Evolutionary conservation across 1,284 basidiomycete species (phyloP).

Genomic region (Fomitopsis schrenkii): DNA sequence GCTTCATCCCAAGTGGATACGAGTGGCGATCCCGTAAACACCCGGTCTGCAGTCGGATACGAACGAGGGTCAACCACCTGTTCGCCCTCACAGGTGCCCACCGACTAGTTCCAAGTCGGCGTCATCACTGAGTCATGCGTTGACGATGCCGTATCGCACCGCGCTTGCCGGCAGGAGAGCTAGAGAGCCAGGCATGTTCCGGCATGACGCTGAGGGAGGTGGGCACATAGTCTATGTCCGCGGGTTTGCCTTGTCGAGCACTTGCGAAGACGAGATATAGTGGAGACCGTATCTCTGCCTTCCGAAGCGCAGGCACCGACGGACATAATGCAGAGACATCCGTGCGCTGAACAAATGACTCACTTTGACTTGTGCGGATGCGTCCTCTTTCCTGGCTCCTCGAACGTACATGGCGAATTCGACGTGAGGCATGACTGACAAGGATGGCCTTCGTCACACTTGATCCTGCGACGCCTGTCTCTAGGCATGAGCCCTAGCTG

Average conservation of each 20-base stretch:
- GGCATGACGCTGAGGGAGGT: no score
- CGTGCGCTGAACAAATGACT: constrained; percentile 21
- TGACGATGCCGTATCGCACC: no score
- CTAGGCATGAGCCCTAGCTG: background rate
- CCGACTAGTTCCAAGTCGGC: no score
- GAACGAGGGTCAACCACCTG: no score
- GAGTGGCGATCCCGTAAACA: no score
- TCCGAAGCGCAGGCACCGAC: background rate
- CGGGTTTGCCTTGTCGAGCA: background rate
- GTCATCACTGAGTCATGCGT: no score
- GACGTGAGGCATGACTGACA: constrained; percentile 79
- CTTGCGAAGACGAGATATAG: background rate
- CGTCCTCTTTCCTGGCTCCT: constrained; percentile 77
- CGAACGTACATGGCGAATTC: constrained; percentile 75
- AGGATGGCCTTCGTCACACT: constrained; percentile 81
- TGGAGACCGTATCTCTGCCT: background rate
- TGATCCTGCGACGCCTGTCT: constrained; percentile 69
- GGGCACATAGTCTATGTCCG: background rate
- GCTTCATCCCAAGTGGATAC: no score
- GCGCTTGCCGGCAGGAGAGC: no score
- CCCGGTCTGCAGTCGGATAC: no score
- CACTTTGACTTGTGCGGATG: constrained; percentile 83
- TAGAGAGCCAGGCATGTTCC: no score
- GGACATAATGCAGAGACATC: background rate
- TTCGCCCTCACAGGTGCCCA: no score